A percentile compares a stretch with the other conserved stretches of the same genome.
These are phyloP conservation scores for Morella rubra DNA, from an alignment of 306 rosid species.

Conservation along the genomic window DNA sequence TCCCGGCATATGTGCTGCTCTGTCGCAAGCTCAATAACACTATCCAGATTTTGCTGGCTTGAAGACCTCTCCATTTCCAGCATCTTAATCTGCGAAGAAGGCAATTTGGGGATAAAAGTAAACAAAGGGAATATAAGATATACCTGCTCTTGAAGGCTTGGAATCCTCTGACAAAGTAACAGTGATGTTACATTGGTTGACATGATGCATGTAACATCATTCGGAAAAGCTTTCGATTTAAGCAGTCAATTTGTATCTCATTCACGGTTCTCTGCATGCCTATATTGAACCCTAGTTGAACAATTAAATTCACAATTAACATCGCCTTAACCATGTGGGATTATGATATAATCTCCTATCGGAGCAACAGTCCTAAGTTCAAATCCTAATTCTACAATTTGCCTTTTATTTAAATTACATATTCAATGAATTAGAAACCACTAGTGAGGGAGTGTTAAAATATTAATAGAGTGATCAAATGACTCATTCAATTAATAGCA, in stretches of 20 bases:
- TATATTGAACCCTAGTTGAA: no score
- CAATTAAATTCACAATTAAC: no score
- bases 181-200: conserved; percentile 17
- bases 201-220: conserved; percentile 37
- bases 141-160: conserved; percentile 92
- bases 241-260: conserved; percentile 65
- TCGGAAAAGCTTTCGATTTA: conserved; percentile 49
- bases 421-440: no score
- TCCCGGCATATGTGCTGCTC: conserved; percentile 63
- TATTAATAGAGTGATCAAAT: no score
- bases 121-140: conserved; percentile 3
- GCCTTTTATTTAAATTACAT: no score
- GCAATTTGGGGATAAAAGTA: conserved; percentile 17
- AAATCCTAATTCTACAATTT: no score
- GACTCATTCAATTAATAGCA: no score
- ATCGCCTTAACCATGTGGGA: no score
- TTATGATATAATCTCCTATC: no score
- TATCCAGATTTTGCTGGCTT: conserved; percentile 71
- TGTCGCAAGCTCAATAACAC: conserved; percentile 68
- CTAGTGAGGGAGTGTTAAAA: no score
- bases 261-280: conserved; percentile 58
- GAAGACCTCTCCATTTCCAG: conserved; percentile 79
- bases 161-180: conserved; percentile 53
- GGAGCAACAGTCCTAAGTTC: no score
- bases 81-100: conserved; percentile 58